A percentile compares a stretch with the other conserved stretches of the same genome.
These are phyloP conservation scores for Xerocomus nothofagi DNA, from an alignment of 1,284 basidiomycete genomes.

Conservation along the genomic window DNA sequence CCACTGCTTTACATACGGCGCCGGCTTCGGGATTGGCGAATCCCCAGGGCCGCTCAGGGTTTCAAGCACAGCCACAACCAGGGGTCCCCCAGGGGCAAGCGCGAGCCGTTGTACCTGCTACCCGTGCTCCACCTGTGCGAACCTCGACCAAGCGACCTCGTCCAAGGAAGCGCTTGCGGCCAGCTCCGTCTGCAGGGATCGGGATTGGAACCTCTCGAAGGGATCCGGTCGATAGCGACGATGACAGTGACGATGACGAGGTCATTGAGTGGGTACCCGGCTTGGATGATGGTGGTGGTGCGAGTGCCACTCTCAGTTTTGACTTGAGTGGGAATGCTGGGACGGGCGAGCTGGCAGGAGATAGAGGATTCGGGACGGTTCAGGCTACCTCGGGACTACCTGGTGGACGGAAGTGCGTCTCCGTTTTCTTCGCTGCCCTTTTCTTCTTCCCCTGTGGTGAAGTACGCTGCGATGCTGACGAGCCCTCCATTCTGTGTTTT, in stretches of 20 bases:
- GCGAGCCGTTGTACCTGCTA: neutral
- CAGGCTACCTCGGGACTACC: conserved; percentile 15
- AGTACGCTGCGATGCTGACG: conserved; percentile 15
- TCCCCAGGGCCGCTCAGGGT: conserved; percentile 1
- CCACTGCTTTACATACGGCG: conserved; percentile 3
- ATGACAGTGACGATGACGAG: conserved; percentile 35
- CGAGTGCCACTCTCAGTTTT: neutral
- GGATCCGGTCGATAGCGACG: conserved; percentile 26
- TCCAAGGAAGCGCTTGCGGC: conserved; percentile 21
- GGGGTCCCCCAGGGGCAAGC: conserved; percentile 4
- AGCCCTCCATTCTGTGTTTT: neutral
- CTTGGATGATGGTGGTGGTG: conserved; percentile 2
- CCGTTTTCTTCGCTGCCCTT: neutral
- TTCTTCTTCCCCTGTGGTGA: neutral
- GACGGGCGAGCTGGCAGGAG: conserved; percentile 6
- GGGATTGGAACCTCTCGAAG: neutral
- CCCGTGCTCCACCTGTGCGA: conserved; percentile 1
- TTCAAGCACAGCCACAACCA: conserved; percentile 6
- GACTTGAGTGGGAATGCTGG: neutral
- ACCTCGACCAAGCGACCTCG: conserved; percentile 26
- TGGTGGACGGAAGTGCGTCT: conserved; percentile 30
- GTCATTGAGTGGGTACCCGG: conserved; percentile 25
- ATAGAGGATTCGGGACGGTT: conserved; percentile 7
- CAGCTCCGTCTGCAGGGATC: neutral
- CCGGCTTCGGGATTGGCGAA: conserved; percentile 5